Conservation (phyloP, 148 eudicot species). For the Cornus kousa region DNA sequence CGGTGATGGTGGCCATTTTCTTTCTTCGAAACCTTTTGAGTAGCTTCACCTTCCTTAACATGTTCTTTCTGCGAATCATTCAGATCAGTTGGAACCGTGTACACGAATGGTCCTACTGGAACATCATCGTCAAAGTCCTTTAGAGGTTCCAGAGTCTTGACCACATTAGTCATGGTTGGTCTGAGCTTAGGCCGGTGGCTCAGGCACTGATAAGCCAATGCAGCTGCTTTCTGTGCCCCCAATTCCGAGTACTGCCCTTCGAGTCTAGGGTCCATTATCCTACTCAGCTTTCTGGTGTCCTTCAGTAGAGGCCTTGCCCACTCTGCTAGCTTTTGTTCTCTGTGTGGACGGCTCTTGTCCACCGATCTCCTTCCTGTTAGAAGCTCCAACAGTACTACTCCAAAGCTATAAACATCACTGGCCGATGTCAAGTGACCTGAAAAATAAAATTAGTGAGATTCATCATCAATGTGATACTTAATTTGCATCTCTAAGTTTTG, state of each 20-base stretch:
- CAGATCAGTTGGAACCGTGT: conserved; percentile 44
- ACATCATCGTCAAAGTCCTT: conserved; percentile 41
- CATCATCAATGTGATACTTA: not conserved
- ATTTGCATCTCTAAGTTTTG: not conserved
- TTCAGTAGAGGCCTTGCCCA: conserved; percentile 78
- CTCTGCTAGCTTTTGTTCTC: conserved; percentile 77
- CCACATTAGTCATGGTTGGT: conserved; percentile 63
- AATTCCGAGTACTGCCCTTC: conserved; percentile 72
- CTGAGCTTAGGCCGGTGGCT: conserved; percentile 75
- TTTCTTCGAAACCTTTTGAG: conserved; percentile 15
- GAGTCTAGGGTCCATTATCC: conserved; percentile 75
- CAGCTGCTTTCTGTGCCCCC: conserved; percentile 77
- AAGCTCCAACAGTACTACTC: conserved; percentile 81
- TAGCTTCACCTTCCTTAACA: conserved; percentile 7
- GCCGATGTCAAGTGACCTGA: conserved; percentile 92
- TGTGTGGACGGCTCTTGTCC: conserved; percentile 60
- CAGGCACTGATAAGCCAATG: conserved; percentile 75
- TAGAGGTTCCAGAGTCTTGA: conserved; percentile 60
- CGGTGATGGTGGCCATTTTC: conserved; percentile 26
- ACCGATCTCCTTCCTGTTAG: conserved; percentile 71
- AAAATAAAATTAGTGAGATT: not conserved
- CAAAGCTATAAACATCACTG: conserved; percentile 93
- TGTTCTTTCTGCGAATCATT: conserved; percentile 13
- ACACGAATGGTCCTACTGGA: conserved; percentile 61
- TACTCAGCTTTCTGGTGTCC: conserved; percentile 53